Evolutionary conservation across 192 early-diverging fungal species (phyloP), one percentile per base, ranked within the genome.

Genomic region (Rhizoclosmatium globosum): DNA sequence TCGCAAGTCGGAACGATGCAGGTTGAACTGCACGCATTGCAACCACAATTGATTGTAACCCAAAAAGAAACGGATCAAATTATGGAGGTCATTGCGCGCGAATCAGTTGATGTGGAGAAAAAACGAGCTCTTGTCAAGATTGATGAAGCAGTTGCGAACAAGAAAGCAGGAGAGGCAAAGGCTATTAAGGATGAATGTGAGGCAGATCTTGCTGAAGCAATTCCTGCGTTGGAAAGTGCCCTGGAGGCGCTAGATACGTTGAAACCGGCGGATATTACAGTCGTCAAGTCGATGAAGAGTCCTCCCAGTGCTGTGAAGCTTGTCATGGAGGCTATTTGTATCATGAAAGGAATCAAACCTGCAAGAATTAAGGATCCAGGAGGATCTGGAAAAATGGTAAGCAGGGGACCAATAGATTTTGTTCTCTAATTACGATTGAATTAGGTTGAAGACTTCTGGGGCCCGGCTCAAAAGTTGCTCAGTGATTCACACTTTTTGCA

Each of bases 131-230:
- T 90, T 1, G 89, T 90, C 13, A 89, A 86, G 45, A 82, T 87
- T 62, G 89, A 90, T 71, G 89, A 90, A 68, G 89, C 82, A 9
- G 82, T 87, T 0, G 89, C 88, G 0, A 90, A 89, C 79, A 86
- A 85, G 57, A 90, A 90, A 65, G 89, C 89, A 0, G 73, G 79
- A 2, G 87, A 90, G 72, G 88, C 89, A 9, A 89, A 90, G 64
- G 87, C 88, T 7, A 90, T 90, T 65, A 89, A 89, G 56, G 89
- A 90, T 71, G 88, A 90, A 57, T 89, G 87, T 71, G 87, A 90
- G 65, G 88, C 84, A n/a, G 88, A 90, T 75, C 78, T 90, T 23
- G 86, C 84, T 43, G 88, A 90, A 70, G 89, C 89, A 2, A 85
- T 90, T 61, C 89, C 89, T 17, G 89, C 89, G 2, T 69, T 90